Evolutionary conservation across 768 basidiomycete genomes (phyloP).

Genomic region (Russula dissimulans): DNA sequence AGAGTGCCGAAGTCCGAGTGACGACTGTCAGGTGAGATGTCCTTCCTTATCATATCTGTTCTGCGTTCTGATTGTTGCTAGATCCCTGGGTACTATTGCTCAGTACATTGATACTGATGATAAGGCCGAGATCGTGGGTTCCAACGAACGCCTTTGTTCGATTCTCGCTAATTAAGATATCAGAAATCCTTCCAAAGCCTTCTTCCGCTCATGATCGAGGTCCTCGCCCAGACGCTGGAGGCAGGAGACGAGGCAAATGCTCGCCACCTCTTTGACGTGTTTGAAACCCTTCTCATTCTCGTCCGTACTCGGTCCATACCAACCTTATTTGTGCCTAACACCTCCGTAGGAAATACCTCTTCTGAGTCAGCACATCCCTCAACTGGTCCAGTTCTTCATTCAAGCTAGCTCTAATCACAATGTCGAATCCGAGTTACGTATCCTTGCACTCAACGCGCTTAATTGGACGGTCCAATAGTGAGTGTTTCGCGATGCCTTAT

Average conservation of each 20-base stretch:
- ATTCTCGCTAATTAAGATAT: background rate
- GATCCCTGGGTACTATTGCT: slow-evolving; percentile 85
- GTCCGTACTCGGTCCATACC: slow-evolving; percentile 33
- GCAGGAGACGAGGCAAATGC: slow-evolving; percentile 70
- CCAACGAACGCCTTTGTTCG: background rate
- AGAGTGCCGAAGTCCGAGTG: slow-evolving; percentile 83
- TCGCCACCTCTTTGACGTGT: slow-evolving; percentile 86
- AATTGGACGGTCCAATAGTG: slow-evolving; percentile 97
- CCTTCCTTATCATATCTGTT: background rate
- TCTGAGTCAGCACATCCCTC: slow-evolving; percentile 77
- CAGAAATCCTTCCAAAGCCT: slow-evolving; percentile 83
- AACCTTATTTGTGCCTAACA: background rate
- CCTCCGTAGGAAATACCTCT: slow-evolving; percentile 79
- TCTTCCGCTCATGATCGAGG: slow-evolving; percentile 80
- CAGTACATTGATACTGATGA: slow-evolving; percentile 87
- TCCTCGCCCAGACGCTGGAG: slow-evolving; percentile 78
- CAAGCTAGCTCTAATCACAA: slow-evolving; percentile 68
- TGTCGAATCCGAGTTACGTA: slow-evolving; percentile 71
- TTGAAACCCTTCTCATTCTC: slow-evolving; percentile 91
- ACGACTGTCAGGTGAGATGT: slow-evolving; percentile 66
- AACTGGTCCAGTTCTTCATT: slow-evolving; percentile 84
- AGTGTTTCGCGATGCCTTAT: slow-evolving; percentile 22
- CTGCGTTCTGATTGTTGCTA: slow-evolving; percentile 20
- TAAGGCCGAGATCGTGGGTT: slow-evolving; percentile 73
- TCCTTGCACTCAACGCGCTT: slow-evolving; percentile 85